Evolutionary conservation across 1,139 yeast genomes (phyloP).

Genomic region (Candida pseudoviswanathii): DNA sequence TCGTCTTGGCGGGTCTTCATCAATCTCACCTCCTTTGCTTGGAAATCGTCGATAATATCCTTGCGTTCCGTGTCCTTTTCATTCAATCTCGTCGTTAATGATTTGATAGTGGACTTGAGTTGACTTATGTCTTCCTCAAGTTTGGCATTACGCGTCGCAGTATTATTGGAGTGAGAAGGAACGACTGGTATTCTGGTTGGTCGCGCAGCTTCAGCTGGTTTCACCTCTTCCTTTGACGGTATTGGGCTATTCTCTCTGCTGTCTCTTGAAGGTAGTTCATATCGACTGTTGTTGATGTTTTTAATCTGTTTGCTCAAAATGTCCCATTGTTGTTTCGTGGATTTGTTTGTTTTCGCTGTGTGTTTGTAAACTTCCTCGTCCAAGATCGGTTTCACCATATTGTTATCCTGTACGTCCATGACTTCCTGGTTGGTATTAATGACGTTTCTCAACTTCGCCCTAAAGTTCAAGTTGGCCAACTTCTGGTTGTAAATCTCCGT

Average conservation of each 20-base stretch:
- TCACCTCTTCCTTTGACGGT: not conserved
- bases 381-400: conserved; percentile 2
- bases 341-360: not conserved
- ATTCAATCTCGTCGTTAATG: not conserved
- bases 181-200: not conserved
- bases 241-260: not conserved
- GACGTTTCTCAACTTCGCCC: not conserved
- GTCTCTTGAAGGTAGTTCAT: not conserved
- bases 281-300: not conserved
- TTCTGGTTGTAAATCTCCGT: conserved; percentile 1
- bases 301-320: not conserved
- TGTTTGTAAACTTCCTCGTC: conserved; percentile 1
- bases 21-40: conserved; percentile 2
- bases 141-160: not conserved
- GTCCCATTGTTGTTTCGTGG: not conserved
- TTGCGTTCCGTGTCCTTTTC: conserved; percentile 1
- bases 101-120: not conserved
- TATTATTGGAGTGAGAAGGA: not conserved
- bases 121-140: not conserved
- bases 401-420: conserved; percentile 2
- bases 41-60: conserved; percentile 5
- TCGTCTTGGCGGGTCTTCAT: conserved; percentile 1
- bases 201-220: not conserved
- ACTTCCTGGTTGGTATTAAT: not conserved
- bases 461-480: not conserved